These are phyloP conservation scores for Vicia villosa DNA, from an alignment of 306 rosid species.

Conservation along the genomic window DNA sequence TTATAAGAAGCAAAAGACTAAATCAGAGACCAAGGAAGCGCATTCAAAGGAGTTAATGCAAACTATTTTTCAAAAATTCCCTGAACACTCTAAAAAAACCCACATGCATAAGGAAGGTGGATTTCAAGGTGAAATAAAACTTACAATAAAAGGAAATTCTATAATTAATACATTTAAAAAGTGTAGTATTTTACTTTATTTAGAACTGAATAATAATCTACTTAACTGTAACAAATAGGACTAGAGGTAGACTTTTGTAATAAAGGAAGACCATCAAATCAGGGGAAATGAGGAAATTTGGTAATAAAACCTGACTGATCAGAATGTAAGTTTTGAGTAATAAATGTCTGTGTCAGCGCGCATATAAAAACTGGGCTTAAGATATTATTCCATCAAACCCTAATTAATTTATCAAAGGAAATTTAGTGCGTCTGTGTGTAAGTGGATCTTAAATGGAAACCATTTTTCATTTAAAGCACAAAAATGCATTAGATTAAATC, in stretches of 20 bases:
- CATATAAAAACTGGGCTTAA: conserved; percentile 10
- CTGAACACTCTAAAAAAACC: neutral
- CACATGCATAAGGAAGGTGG: neutral
- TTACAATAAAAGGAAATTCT: neutral
- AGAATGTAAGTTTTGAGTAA: conserved; percentile 9
- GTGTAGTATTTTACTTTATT: neutral
- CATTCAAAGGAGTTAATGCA: neutral
- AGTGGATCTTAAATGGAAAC: conserved; percentile 8
- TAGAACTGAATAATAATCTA: neutral
- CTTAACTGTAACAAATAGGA: neutral
- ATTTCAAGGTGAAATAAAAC: too few species aligned
- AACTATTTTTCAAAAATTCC: neutral
- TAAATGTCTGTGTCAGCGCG: conserved; percentile 9
- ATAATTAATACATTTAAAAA: neutral
- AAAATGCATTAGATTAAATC: conserved; percentile 21
- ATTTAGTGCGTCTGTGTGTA: conserved; percentile 12
- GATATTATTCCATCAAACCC: conserved; percentile 33
- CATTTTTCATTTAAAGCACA: conserved; percentile 5
- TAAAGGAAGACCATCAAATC: neutral
- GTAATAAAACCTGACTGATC: conserved; percentile 9
- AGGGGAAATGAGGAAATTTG: neutral
- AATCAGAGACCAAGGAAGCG: neutral
- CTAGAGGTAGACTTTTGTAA: neutral
- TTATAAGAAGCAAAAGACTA: neutral
- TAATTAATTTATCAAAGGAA: neutral